A percentile compares a stretch with the other conserved stretches of the same genome.
phyloP scores from a whole-genome alignment of 2,329 filamentous ascomycete species.

The Colletotrichum tropicicola region DNA sequence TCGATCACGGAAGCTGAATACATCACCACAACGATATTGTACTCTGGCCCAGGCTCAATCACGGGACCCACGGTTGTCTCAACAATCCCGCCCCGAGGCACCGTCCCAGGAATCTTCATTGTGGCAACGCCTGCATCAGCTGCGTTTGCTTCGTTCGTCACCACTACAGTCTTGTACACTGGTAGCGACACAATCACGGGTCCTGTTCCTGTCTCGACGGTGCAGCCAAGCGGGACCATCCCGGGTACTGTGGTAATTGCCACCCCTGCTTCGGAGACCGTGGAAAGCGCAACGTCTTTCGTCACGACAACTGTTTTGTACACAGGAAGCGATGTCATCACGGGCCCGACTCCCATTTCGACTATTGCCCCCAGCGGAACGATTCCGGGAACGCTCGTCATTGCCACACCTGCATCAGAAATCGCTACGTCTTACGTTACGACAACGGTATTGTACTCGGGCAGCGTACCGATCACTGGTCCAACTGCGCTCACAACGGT shows the following conservation, averaged over 20 bases:
- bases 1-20: neutral
- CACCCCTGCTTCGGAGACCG: neutral
- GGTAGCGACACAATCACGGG: neutral
- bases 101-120: constrained; percentile 17
- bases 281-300: neutral
- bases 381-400: constrained; percentile 12
- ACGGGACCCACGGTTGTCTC: neutral
- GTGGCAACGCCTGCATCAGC: neutral
- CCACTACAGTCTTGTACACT: neutral
- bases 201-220: neutral
- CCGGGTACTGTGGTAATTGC: neutral
- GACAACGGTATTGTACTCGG: neutral
- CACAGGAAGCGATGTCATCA: neutral
- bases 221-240: neutral
- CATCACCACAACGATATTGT: neutral
- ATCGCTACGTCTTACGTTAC: neutral
- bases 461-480: neutral
- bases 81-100: neutral
- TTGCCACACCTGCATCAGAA: neutral
- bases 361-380: constrained; percentile 4
- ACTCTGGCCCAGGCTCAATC: neutral
- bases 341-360: neutral
- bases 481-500: neutral
- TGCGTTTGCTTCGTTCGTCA: neutral
- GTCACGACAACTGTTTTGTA: neutral